Conservation (phyloP, 1,284 basidiomycete species). For the Marasmius tenuissimus region DNA sequence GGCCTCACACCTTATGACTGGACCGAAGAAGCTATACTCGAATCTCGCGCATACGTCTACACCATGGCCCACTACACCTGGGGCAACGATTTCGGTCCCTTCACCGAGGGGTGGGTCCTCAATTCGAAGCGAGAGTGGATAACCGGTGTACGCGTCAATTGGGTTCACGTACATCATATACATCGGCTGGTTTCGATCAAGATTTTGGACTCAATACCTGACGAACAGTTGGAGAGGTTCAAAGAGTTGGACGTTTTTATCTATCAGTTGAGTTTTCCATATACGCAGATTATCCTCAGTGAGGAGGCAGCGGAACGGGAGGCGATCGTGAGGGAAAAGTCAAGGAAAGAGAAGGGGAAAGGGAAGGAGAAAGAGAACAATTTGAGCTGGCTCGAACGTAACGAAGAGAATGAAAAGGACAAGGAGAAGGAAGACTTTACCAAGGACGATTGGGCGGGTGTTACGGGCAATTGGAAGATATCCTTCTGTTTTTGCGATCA, state of each 20-base stretch:
- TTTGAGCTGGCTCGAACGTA: too few relatives aligned
- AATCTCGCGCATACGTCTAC: conserved; percentile 58
- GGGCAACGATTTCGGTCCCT: conserved; percentile 59
- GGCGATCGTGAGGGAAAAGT: too few relatives aligned
- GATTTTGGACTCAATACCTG: conserved; percentile 34
- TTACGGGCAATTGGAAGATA: conserved; percentile 58
- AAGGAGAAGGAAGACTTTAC: conserved; percentile 1
- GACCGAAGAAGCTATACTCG: conserved; percentile 27
- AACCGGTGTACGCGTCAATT: conserved; percentile 49
- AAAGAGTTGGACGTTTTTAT: conserved; percentile 32
- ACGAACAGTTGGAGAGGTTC: conserved; percentile 27
- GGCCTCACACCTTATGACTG: conserved; percentile 51
- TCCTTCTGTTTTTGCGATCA: conserved; percentile 72
- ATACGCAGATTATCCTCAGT: conserved; percentile 51
- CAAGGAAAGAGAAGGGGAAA: too few relatives aligned
- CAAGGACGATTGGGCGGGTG: conserved; percentile 64
- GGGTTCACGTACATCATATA: conserved; percentile 58
- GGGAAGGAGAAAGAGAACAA: too few relatives aligned
- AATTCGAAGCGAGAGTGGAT: conserved; percentile 17
- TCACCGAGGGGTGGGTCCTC: conserved; percentile 23
- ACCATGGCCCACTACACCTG: conserved; percentile 52
- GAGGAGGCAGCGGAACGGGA: conserved; percentile 33
- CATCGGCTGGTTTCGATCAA: conserved; percentile 57
- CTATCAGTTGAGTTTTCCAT: conserved; percentile 49
- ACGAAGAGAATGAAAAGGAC: too few relatives aligned